Percentiles rank a stretch among this genome's conserved stretches.
Conservation (phyloP, 1,284 basidiomycete species). For the Agaricales sp. region DNA sequence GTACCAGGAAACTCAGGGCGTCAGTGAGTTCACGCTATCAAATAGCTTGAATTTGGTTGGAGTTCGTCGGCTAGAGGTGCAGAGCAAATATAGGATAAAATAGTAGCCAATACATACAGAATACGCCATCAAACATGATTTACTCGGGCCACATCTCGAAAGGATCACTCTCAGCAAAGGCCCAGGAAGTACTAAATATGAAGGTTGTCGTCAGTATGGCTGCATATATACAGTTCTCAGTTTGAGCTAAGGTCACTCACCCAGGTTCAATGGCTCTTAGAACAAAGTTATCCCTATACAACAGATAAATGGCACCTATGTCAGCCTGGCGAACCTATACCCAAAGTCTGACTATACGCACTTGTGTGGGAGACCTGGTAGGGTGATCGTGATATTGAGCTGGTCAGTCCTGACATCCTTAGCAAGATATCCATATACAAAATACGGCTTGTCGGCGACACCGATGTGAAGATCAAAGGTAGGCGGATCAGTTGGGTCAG, state of each 20-base stretch:
- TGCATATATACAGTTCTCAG: not conserved
- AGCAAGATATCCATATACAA: not conserved
- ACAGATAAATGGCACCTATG: not conserved
- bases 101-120: too few relatives aligned
- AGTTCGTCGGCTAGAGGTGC: too few relatives aligned
- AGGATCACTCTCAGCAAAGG: not conserved
- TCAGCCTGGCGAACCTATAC: too few relatives aligned
- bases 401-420: not conserved
- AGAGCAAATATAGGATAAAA: too few relatives aligned
- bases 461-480: not conserved
- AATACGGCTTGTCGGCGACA: not conserved
- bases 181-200: not conserved
- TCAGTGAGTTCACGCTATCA: too few relatives aligned
- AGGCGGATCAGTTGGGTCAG: not conserved
- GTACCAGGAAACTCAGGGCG: too few relatives aligned
- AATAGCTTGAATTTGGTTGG: too few relatives aligned
- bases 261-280: not conserved
- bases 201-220: not conserved
- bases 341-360: not conserved
- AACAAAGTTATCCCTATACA: not conserved
- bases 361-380: not conserved
- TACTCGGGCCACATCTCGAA: not conserved
- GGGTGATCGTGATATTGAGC: not conserved
- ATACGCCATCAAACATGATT: too few relatives aligned
- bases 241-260: not conserved